phyloP scores from a whole-genome alignment of 2,329 filamentous ascomycete genomes.

The Sordariomycetes sp. region DNA sequence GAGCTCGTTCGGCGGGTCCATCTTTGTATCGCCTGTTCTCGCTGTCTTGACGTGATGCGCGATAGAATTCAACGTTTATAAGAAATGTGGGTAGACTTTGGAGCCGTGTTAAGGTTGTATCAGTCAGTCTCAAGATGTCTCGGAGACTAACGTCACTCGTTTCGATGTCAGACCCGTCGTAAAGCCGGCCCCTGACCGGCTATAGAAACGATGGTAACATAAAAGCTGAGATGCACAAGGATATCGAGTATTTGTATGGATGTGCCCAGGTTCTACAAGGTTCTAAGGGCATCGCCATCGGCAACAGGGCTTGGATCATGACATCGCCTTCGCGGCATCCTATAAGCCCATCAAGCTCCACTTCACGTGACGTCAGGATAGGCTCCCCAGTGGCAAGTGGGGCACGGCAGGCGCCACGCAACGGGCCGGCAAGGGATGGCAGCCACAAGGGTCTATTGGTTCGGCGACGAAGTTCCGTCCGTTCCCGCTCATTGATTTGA shows the following conservation, averaged over 20 bases:
- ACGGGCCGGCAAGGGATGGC: not conserved
- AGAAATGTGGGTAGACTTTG: not conserved
- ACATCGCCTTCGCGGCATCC: not conserved
- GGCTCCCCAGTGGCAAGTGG: not conserved
- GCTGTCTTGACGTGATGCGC: not conserved
- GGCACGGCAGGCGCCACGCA: not conserved
- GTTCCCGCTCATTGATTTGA: not conserved
- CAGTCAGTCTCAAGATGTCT: not conserved
- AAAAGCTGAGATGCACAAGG: not conserved
- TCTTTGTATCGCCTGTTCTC: not conserved
- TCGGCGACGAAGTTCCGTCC: not conserved
- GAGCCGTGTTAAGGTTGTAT: not conserved
- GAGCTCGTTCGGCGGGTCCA: conserved; percentile 3
- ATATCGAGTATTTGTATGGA: not conserved
- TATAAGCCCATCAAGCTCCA: not conserved
- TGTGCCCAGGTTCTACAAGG: not conserved
- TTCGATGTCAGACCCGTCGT: not conserved
- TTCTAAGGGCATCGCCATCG: not conserved
- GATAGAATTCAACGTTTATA: not conserved
- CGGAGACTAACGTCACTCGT: not conserved
- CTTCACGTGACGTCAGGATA: not conserved
- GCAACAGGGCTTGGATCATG: not conserved
- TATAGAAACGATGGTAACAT: not conserved
- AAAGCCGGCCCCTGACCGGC: not conserved
- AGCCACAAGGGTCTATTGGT: not conserved